phyloP scores from a whole-genome alignment of 2,329 filamentous ascomycete genomes.

The Sarocladium oryzae region DNA sequence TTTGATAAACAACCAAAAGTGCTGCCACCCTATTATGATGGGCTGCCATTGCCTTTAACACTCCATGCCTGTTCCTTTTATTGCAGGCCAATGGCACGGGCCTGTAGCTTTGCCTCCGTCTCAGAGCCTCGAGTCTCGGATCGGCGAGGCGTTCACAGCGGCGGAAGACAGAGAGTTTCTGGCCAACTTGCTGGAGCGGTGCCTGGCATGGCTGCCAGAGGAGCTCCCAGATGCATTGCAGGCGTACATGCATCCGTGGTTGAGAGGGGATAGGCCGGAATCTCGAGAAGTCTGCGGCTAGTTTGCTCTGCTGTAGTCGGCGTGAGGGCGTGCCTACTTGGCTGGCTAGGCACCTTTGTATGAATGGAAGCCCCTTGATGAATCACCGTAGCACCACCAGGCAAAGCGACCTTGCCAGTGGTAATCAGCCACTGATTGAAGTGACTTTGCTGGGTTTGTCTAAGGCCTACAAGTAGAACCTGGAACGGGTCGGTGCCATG shows the following conservation, averaged over 20 bases:
- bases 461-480: no score
- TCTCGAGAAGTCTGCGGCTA: conserved; percentile 1
- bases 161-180: conserved; percentile 17
- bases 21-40: not conserved
- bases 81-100: conserved; percentile 19
- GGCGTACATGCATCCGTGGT: conserved; percentile 20
- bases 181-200: conserved; percentile 16
- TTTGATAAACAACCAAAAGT: not conserved
- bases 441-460: no score
- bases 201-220: conserved; percentile 21
- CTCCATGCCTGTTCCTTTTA: conserved; percentile 1
- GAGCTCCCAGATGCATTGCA: conserved; percentile 12
- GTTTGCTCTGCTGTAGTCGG: no score
- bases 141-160: conserved; percentile 10
- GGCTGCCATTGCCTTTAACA: not conserved
- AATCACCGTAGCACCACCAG: no score
- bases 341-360: no score
- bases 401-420: no score
- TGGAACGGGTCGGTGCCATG: not conserved
- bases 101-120: conserved; percentile 17
- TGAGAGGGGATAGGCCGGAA: conserved; percentile 24
- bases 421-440: no score
- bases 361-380: no score
- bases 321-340: no score
- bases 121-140: conserved; percentile 13